A percentile compares a stretch with the other conserved stretches of the same genome.
Evolutionary conservation across 768 basidiomycete species (phyloP).

Genomic region (Lentinula sp.): DNA sequence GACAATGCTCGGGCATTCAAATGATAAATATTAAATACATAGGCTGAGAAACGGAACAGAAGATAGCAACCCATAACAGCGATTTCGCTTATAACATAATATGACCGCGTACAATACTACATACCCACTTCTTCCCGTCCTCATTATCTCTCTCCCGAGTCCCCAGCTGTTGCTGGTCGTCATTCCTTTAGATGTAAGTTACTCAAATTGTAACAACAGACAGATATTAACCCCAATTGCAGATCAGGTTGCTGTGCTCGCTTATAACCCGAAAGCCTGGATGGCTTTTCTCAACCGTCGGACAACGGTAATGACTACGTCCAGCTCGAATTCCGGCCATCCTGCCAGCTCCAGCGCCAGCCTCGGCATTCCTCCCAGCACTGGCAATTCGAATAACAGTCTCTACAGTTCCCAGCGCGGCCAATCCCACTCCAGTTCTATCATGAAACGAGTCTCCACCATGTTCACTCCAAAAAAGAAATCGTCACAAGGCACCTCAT

Average conservation of each 20-base stretch:
- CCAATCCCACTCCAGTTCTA: neutral
- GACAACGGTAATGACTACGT: neutral
- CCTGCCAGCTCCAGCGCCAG: neutral
- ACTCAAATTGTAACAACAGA: neutral
- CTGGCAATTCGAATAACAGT: neutral
- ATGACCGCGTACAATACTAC: neutral
- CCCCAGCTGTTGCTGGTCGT: neutral
- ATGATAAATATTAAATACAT: neutral
- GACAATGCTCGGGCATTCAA: neutral
- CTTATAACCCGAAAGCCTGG: neutral
- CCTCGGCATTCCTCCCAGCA: neutral
- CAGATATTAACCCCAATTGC: neutral
- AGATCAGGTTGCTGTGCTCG: neutral
- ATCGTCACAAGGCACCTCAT: neutral
- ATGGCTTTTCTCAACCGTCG: conserved; percentile 2
- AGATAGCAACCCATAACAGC: neutral
- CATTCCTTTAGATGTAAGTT: neutral
- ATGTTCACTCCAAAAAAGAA: conserved; percentile 3
- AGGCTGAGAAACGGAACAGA: neutral
- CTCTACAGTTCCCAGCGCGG: neutral
- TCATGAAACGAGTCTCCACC: conserved; percentile 1
- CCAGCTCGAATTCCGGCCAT: neutral
- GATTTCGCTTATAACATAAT: neutral
- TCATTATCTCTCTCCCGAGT: neutral
- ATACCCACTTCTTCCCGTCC: neutral